phyloP scores from a whole-genome alignment of 768 basidiomycete species.

The Pholiota molesta region DNA sequence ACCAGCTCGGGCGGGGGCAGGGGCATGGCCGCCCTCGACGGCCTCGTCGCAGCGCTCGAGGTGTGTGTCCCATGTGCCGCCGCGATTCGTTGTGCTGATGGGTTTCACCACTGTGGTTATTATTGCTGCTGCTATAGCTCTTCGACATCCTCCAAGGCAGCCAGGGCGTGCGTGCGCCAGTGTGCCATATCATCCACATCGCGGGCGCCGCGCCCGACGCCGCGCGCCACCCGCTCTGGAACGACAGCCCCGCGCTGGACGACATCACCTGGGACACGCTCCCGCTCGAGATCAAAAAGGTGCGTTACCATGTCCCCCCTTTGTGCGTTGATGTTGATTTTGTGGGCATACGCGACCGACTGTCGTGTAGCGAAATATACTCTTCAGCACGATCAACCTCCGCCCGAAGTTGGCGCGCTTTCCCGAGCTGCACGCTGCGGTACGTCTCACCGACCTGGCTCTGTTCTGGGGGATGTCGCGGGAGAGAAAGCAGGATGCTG shows the following conservation, averaged over 20 bases:
- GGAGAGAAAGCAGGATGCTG: no score
- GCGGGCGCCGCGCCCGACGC: constrained; percentile 59
- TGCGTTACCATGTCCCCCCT: constrained; percentile 22
- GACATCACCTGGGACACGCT: constrained; percentile 61
- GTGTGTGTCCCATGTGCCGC: constrained; percentile 33
- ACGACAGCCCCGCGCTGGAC: constrained; percentile 50
- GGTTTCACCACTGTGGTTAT: no score
- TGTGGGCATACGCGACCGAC: not conserved
- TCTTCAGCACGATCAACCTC: constrained; percentile 53
- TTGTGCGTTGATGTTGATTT: not conserved
- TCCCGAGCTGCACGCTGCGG: constrained; percentile 51
- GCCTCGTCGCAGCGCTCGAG: constrained; percentile 70
- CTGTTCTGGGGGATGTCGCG: not conserved
- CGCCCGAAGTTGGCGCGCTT: constrained; percentile 47
- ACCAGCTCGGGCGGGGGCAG: constrained; percentile 48
- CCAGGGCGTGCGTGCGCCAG: constrained; percentile 16
- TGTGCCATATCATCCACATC: constrained; percentile 61
- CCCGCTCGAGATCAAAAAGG: constrained; percentile 65
- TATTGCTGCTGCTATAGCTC: constrained; percentile 28
- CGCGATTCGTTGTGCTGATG: not conserved
- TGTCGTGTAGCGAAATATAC: constrained; percentile 55
- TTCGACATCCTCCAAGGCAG: constrained; percentile 41
- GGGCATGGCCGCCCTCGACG: constrained; percentile 75
- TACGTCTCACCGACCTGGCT: constrained; percentile 28
- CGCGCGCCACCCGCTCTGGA: constrained; percentile 57